These are phyloP conservation scores for Graphilbum fragrans DNA, from an alignment of 2,329 filamentous ascomycete genomes.

Conservation along the genomic window DNA sequence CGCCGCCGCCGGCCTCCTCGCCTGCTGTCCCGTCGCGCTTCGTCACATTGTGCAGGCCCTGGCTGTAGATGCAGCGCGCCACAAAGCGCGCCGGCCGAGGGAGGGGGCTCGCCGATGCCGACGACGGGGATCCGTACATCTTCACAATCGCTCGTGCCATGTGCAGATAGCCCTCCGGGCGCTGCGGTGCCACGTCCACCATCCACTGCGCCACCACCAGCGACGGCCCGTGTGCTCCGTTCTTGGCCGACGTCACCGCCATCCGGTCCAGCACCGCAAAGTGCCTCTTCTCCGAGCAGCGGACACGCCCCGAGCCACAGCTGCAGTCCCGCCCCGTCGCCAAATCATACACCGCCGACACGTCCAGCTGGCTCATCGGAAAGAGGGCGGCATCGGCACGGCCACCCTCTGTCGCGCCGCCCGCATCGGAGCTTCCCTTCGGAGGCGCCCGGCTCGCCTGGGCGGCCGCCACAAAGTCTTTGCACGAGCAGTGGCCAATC, in stretches of 20 bases:
- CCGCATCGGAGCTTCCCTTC: background rate
- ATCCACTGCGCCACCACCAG: slow-evolving; percentile 3
- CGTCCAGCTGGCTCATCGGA: slow-evolving; percentile 6
- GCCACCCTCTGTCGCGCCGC: background rate
- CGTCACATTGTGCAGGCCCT: slow-evolving; percentile 9
- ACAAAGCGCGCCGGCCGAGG: slow-evolving; percentile 2
- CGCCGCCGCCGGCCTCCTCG: background rate
- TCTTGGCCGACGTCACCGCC: background rate
- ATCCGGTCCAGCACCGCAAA: slow-evolving; percentile 4
- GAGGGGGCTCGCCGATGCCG: too few species aligned
- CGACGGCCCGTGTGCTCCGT: background rate
- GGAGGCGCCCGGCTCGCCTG: slow-evolving; percentile 2
- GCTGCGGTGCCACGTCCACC: slow-evolving; percentile 6
- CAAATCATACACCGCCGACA: slow-evolving; percentile 5
- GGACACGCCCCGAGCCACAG: slow-evolving; percentile 8
- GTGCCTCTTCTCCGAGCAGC: slow-evolving; percentile 5
- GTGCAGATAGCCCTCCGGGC: slow-evolving; percentile 9
- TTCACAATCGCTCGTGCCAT: slow-evolving; percentile 5
- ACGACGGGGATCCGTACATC: background rate
- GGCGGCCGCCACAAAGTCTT: slow-evolving; percentile 9
- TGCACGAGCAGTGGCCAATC: slow-evolving; percentile 7
- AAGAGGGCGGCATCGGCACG: background rate
- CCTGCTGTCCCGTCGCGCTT: background rate
- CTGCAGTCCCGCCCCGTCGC: slow-evolving; percentile 1
- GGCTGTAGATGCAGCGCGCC: slow-evolving; percentile 9